Conservation (phyloP, 23 red algal genomes). For the Gracilaria domingensis region DNA sequence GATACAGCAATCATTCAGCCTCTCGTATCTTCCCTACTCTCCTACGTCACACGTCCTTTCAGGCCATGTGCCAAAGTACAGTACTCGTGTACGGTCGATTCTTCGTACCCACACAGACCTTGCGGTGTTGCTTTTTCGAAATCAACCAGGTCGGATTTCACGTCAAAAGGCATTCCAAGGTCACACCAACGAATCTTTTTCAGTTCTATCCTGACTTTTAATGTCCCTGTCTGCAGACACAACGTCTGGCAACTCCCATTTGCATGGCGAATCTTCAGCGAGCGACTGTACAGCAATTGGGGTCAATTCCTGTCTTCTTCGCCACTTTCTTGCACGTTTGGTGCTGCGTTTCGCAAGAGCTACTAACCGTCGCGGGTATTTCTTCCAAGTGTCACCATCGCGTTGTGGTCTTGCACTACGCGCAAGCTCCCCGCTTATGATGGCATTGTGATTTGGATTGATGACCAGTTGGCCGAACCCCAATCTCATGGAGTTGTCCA, state of each 20-base stretch:
- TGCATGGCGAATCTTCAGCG: neutral
- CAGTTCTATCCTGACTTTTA: neutral
- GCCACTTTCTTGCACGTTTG: slow-evolving; percentile 1
- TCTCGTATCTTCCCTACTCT: no score
- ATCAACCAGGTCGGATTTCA: no score
- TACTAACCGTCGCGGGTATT: neutral
- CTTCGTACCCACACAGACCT: no score
- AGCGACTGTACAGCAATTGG: neutral
- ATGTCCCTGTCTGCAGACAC: neutral
- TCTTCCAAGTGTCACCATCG: neutral
- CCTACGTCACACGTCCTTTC: no score
- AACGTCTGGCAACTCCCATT: neutral
- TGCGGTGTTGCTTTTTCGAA: no score
- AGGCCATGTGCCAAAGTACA: no score
- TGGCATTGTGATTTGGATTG: neutral
- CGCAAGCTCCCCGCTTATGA: neutral
- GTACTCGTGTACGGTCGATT: no score
- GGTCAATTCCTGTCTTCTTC: neutral
- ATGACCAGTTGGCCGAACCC: neutral
- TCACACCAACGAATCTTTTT: neutral
- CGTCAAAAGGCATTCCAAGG: no score
- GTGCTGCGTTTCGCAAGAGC: neutral
- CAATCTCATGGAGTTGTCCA: neutral
- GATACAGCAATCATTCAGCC: no score
- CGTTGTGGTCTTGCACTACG: neutral